Conservation (phyloP, 768 basidiomycete species). For the Leccinum incarnatum region DNA sequence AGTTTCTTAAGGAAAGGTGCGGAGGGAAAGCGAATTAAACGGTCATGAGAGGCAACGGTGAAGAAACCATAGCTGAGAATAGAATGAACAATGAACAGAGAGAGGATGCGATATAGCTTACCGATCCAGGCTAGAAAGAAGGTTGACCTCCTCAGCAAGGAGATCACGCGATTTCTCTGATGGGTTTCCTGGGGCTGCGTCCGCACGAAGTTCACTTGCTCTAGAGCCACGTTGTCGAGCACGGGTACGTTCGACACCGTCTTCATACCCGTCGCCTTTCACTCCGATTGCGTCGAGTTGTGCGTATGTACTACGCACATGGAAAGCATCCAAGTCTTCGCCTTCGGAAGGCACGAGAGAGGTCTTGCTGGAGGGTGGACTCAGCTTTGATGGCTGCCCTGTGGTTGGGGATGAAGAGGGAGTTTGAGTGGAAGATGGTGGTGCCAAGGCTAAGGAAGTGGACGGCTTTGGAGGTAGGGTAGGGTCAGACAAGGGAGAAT, state of each 20-base stretch:
- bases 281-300: slow-evolving; percentile 89
- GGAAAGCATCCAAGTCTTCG: slow-evolving; percentile 79
- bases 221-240: slow-evolving; percentile 58
- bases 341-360: slow-evolving; percentile 73
- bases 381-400: slow-evolving; percentile 28
- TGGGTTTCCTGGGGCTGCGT: slow-evolving; percentile 52
- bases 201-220: slow-evolving; percentile 57
- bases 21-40: slow-evolving; percentile 69
- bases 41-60: slow-evolving; percentile 74
- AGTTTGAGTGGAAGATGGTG: slow-evolving; percentile 39
- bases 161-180: slow-evolving; percentile 66
- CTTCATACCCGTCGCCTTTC: slow-evolving; percentile 90
- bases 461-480: slow-evolving; percentile 17
- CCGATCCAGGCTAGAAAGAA: slow-evolving; percentile 84
- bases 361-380: slow-evolving; percentile 46
- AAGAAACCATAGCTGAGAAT: slow-evolving; percentile 87
- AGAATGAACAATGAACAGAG: slow-evolving; percentile 13
- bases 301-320: slow-evolving; percentile 85
- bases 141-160: slow-evolving; percentile 66
- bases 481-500: slow-evolving; percentile 25
- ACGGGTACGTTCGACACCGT: slow-evolving; percentile 91
- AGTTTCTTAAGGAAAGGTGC: slow-evolving; percentile 62
- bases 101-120: slow-evolving; percentile 36
- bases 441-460: slow-evolving; percentile 18
- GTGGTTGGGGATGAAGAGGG: slow-evolving; percentile 28